A percentile compares a stretch with the other conserved stretches of the same genome.
These are phyloP conservation scores for Rhodosporidiobolus sp. DNA, from an alignment of 768 basidiomycete species.

Conservation along the genomic window DNA sequence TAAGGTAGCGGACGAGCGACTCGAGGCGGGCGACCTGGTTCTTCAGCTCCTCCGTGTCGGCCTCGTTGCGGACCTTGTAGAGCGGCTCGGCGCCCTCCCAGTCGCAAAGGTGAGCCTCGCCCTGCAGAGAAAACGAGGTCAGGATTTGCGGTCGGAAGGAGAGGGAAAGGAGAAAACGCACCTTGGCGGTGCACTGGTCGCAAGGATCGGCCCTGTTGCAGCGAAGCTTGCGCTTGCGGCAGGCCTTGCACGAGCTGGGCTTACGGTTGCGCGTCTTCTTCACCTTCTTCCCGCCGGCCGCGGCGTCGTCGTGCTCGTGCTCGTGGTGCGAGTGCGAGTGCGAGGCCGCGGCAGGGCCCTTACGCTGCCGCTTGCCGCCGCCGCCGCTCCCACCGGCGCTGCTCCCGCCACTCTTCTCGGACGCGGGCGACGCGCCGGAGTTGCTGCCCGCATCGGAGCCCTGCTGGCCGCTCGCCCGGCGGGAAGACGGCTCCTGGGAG, in stretches of 20 bases:
- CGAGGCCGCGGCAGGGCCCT: not conserved
- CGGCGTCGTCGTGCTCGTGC: not conserved
- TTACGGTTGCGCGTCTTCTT: conserved; percentile 36
- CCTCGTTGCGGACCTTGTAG: conserved; percentile 21
- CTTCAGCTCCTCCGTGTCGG: conserved; percentile 27
- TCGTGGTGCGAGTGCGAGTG: not conserved
- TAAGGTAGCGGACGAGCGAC: conserved; percentile 34
- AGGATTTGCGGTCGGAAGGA: not conserved
- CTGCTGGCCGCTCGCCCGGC: not conserved
- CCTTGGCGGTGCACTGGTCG: conserved; percentile 23
- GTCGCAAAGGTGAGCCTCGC: conserved; percentile 11
- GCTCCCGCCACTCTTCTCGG: not conserved
- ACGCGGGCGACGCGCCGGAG: not conserved
- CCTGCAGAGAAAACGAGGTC: not conserved
- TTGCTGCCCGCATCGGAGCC: not conserved
- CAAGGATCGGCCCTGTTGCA: conserved; percentile 33
- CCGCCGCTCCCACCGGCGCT: not conserved
- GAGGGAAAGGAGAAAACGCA: not conserved
- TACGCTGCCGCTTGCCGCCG: not conserved
- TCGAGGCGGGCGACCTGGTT: conserved; percentile 37
- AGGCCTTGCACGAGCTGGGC: conserved; percentile 20
- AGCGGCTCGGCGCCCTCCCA: conserved; percentile 34
- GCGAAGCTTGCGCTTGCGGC: conserved; percentile 22
- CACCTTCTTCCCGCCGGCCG: conserved; percentile 1
- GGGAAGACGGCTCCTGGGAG: not conserved